Evolutionary conservation across 2,329 filamentous ascomycete genomes (phyloP), one percentile per base, ranked within the genome.

Genomic region (Cladophialophora bantiana): DNA sequence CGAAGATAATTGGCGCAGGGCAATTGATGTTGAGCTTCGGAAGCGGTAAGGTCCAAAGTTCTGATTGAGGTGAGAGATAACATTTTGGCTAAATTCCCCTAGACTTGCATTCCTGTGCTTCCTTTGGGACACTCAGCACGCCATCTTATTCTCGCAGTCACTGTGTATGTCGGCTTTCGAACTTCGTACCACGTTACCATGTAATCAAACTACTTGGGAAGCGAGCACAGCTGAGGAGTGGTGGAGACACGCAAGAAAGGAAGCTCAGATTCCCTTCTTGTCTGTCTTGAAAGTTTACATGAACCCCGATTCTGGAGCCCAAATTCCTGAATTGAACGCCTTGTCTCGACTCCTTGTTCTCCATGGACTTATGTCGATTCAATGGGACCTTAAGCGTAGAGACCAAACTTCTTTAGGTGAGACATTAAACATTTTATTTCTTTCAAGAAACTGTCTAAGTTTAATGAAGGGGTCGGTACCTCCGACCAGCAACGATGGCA

Each of bases 71-170:
- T n/a, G n/a, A n/a, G n/a, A n/a, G n/a, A n/a, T n/a, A n/a, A n/a
- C n/a, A n/a, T n/a, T n/a, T n/a, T n/a, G n/a, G n/a, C n/a, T n/a
- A n/a, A n/a, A n/a, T n/a, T n/a, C n/a, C n/a, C n/a, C n/a, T n/a
- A 59, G 68, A 77, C 76, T 87, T 0, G 85, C 86, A 0, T 81
- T 88, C 45, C 78, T 88, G 4, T 89, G 86, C 72, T 90, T 89
- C 73, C 85, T 89, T 79, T 89, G 87, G 87, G 87, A 89, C 70
- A 88, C 86, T 0, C 86, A 89, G 62, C 86, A 89, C 67, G 86
- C 87, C 0, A 85, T 89, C 0, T 78, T 89, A 0, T 89, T 89
- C 74, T 88, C 85, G n/a, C 87, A 89, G 72, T 88, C 85, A 4
- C 80, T 89, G 0, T 89, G 87, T 75, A 89, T 89, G 86, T 89